phyloP scores from a whole-genome alignment of 1,284 basidiomycete genomes.

The Trametes polyzona region DNA sequence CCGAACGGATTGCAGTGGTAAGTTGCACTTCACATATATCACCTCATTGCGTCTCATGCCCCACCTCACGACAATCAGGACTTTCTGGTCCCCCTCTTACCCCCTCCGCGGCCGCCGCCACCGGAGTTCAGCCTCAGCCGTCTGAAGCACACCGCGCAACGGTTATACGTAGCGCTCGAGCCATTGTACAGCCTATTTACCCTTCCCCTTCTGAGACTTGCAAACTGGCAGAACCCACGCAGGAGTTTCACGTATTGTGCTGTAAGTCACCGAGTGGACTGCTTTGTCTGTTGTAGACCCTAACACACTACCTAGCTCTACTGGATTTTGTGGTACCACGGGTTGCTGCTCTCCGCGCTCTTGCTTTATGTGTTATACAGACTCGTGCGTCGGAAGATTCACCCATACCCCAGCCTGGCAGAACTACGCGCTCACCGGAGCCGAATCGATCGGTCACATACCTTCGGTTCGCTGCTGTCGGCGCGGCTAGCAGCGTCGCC shows the following conservation, averaged over 20 bases:
- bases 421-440: conserved; percentile 56
- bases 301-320: conserved; percentile 46
- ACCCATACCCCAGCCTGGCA: conserved; percentile 56
- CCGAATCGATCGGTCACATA: conserved; percentile 51
- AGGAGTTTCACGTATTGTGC: conserved; percentile 53
- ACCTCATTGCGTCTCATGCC: too few species aligned
- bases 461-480: conserved; percentile 55
- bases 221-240: conserved; percentile 56
- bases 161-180: conserved; percentile 56
- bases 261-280: conserved; percentile 43
- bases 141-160: conserved; percentile 53
- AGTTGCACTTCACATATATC: neutral
- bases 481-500: conserved; percentile 50
- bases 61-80: too few species aligned
- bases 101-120: conserved; percentile 40
- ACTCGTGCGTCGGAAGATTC: conserved; percentile 52
- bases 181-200: conserved; percentile 55
- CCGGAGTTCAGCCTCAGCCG: conserved; percentile 58
- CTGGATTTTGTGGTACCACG: conserved; percentile 66
- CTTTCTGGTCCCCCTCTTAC: conserved; percentile 50
- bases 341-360: conserved; percentile 57
- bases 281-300: neutral
- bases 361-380: conserved; percentile 51
- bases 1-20: conserved; percentile 18
- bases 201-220: conserved; percentile 44